These are phyloP conservation scores for Jaenimonas drosophilae DNA, from an alignment of 208 protist species.

Conservation along the genomic window DNA sequence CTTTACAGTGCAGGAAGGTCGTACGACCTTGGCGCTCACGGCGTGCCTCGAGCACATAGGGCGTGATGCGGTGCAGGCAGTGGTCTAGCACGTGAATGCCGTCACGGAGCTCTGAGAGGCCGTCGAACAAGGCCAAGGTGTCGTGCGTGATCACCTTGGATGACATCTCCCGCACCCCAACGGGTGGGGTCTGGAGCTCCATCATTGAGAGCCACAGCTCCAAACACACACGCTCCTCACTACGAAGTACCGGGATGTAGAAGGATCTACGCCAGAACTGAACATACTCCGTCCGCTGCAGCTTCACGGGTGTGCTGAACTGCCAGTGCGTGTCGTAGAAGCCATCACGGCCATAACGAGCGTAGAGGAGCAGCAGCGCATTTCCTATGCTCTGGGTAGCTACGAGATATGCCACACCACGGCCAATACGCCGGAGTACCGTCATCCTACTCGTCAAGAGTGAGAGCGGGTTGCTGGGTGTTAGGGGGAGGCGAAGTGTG, in stretches of 20 bases:
- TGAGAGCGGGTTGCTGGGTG: no score
- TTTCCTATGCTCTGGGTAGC: conserved; percentile 18
- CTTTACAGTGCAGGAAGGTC: conserved; percentile 47
- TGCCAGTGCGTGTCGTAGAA: conserved; percentile 54
- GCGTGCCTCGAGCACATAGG: conserved; percentile 34
- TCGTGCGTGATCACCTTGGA: conserved; percentile 38
- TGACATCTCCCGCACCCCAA: conserved; percentile 16
- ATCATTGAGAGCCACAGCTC: conserved; percentile 34
- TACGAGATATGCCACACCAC: not conserved
- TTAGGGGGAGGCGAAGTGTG: no score
- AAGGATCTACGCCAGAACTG: conserved; percentile 36
- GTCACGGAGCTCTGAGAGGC: conserved; percentile 34
- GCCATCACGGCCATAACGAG: conserved; percentile 16
- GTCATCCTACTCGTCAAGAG: no score
- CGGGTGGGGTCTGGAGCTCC: conserved; percentile 13
- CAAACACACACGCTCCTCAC: conserved; percentile 42
- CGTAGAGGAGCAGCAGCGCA: conserved; percentile 19
- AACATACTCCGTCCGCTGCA: conserved; percentile 14
- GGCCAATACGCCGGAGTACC: no score
- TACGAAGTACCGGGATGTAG: conserved; percentile 19
- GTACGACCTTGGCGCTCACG: conserved; percentile 31
- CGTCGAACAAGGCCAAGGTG: conserved; percentile 37
- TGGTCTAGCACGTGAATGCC: conserved; percentile 26
- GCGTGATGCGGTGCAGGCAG: conserved; percentile 16
- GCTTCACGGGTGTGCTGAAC: conserved; percentile 36